Evolutionary conservation across 2,329 filamentous ascomycete genomes (phyloP).

Genomic region (Fusarium nelsonii): DNA sequence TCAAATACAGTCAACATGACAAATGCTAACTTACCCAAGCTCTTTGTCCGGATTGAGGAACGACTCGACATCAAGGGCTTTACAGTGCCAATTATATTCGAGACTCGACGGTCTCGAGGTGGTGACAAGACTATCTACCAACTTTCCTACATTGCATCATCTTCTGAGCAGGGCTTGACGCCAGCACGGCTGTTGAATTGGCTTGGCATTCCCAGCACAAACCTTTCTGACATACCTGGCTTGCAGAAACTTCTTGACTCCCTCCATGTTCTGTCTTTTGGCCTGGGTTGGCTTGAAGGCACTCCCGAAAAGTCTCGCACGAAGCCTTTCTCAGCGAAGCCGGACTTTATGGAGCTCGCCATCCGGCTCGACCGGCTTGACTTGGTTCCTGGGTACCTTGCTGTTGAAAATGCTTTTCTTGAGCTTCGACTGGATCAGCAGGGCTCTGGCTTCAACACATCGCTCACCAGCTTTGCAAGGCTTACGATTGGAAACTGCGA

Average conservation of each 20-base stretch:
- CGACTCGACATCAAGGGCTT: no score
- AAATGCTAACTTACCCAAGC: no score
- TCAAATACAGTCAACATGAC: no score
- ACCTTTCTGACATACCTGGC: background rate
- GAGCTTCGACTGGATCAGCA: background rate
- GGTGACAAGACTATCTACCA: no score
- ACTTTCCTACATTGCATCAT: no score
- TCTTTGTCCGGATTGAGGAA: no score
- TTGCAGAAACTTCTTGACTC: background rate
- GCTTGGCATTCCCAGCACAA: background rate
- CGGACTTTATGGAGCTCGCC: background rate
- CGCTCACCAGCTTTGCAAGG: background rate
- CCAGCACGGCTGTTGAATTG: background rate
- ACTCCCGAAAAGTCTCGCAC: background rate
- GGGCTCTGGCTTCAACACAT: background rate
- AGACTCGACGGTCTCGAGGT: no score
- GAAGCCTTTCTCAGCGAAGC: background rate
- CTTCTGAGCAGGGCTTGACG: background rate
- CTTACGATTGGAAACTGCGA: background rate
- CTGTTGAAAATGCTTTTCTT: background rate
- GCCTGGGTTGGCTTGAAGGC: background rate
- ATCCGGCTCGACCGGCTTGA: background rate
- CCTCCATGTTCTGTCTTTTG: background rate
- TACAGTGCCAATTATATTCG: no score
- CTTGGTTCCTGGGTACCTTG: background rate